Base-by-base conservation (phyloP, 1,284 basidiomycete genomes). In the Apiotrichum domesticum region DNA sequence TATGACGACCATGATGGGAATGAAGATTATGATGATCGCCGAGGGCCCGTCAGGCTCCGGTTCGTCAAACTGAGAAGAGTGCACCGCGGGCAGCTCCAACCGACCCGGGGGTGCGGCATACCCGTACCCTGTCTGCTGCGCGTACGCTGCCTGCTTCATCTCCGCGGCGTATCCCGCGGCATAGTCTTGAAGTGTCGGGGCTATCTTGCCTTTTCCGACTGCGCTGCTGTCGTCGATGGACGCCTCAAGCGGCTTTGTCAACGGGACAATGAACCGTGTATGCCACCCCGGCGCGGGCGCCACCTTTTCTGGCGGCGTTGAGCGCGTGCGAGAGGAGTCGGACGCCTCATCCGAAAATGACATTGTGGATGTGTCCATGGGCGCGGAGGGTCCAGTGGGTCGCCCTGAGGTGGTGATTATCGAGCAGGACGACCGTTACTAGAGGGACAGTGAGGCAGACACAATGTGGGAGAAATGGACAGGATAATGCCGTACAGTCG, bases 1-100 rank as follows among this genome's bases (percentile, higher is more conserved):
- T 50, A 97, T 83, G 47, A 98, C 86, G 75, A 96, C 88, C 70
- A 96, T 84, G 58, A 96, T 83, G 33, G 93, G 93, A 9, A 97
- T 71, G 52, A 75, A 70, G 9, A 75, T 56, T 50, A 75, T 61
- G 6, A 74, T 52, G 29, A 72, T 35, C 6, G 70, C 69, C 11
- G 70, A 69, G 32, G 62, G 62, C n/a, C 58, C 58, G 40, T 69
- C 66, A n/a, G 49, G 32, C 1, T 51, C 49, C 29, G 49, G 37
- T 39, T 49, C 47, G 37, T 49, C 47, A 21, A 29, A 49, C 15
- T 32, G 6, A 0, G 35, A 5, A 3, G 35, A 4, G 37, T 15
- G 10, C 42, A 43, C 13, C 32, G n/a, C 14, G 34, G 37, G n/a
- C 3, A n/a, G 35, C n/a, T 14, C 21, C 14, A 40, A 15, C 3